Base-by-base conservation (phyloP, 2,329 filamentous ascomycete species). In the Talaromyces piceae region DNA sequence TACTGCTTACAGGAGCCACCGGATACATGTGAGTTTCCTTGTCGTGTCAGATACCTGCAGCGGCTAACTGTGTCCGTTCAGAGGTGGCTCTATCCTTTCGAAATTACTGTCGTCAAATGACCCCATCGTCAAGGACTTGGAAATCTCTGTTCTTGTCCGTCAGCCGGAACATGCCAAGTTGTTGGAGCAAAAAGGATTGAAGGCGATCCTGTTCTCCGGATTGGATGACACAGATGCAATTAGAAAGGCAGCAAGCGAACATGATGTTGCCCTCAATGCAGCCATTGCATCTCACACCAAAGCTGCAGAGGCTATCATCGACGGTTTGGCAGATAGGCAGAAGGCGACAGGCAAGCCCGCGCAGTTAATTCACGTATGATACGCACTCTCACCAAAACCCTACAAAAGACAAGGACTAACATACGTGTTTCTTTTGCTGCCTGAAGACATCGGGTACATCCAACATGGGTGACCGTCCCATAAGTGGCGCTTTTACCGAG, bases 191-290 rank as follows among this genome's bases (percentile, higher is more conserved):
- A 45, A 47, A 3, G 47, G 50, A 6, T 51, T 59, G 13, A 51
- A 45, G 4, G 43, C 53, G 4, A 33, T 56, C n/a, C 9, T 47
- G 13, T 56, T 59, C 37, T 31, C 52, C 0, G 51, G 51, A 7
- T 37, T 59, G 3, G 57, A 61, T 39, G 58, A 59, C 26, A 28
- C 51, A 2, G 54, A 56, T 1, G 45, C 44, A 5, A 30, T 56
- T 7, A 44, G 30, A 22, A 22, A 45, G 6, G 44, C 49, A 16
- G 57, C 59, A 3, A 44, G 45, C 12, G 45, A 57, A 4, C 47
- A 60, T 47, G 58, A 61, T 49, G 39, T 76, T 49, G 67, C 78
- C 6, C 68, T 79, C 46, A 70, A 75, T 56, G 65, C 72, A 0
- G 70, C 72, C 1, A 59, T 61, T 2, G 70, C 71, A 4, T 73